These are phyloP conservation scores for Trametopsis cervina DNA, from an alignment of 768 basidiomycete genomes.

Conservation along the genomic window DNA sequence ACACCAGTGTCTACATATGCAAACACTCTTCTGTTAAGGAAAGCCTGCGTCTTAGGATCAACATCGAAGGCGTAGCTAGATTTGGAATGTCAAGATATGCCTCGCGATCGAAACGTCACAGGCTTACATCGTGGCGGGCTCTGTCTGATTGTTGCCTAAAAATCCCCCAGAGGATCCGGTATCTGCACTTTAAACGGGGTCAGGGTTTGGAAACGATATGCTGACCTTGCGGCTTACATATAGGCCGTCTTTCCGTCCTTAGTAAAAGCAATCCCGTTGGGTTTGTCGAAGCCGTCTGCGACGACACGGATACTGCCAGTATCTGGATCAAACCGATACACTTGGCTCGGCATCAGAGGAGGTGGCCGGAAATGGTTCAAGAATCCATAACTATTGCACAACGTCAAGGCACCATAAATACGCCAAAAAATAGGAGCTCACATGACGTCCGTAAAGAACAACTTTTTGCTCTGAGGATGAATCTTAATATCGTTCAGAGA, in stretches of 20 bases:
- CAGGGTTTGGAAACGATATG: not conserved
- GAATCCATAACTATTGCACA: conserved; percentile 47
- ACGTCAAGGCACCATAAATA: not conserved
- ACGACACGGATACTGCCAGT: conserved; percentile 63
- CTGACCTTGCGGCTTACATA: conserved; percentile 36
- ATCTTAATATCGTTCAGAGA: conserved; percentile 76
- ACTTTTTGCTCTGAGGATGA: conserved; percentile 53
- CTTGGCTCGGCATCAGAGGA: conserved; percentile 65
- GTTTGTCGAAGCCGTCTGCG: conserved; percentile 67
- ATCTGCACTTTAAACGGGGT: conserved; percentile 34
- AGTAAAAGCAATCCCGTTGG: conserved; percentile 74
- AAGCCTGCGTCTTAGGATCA: conserved; percentile 42
- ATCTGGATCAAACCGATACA: conserved; percentile 68
- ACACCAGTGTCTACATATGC: conserved; percentile 60
- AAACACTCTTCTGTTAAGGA: conserved; percentile 58
- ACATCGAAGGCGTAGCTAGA: conserved; percentile 65
- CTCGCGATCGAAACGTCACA: not conserved
- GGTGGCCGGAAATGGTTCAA: conserved; percentile 58
- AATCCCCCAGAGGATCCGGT: conserved; percentile 42
- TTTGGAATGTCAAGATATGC: not conserved
- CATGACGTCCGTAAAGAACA: conserved; percentile 73
- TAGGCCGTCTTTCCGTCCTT: conserved; percentile 58
- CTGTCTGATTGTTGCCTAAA: conserved; percentile 44
- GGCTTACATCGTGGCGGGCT: conserved; percentile 62
- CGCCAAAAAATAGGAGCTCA: conserved; percentile 28